Evolutionary conservation across 2,329 filamentous ascomycete genomes (phyloP), one percentile per base, ranked within the genome.

Genomic region (Fusarium sp.): DNA sequence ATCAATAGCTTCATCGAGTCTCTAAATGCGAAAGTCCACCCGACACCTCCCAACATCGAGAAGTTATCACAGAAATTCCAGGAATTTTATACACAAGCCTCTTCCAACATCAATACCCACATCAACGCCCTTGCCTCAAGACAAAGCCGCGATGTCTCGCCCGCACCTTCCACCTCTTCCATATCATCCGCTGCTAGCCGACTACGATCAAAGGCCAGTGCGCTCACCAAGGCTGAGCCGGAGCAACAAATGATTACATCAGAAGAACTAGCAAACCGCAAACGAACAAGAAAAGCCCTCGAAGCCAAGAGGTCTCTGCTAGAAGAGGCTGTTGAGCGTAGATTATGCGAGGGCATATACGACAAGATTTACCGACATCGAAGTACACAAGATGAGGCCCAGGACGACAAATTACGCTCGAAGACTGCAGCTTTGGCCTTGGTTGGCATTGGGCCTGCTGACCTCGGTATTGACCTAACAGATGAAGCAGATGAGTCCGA

Each of bases 341-440:
- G 92, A 69, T 88, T 95, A 14, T 97, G 93, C 77, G 94, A 97
- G 78, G 90, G 91, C 57, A 91, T 95, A 48, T 98, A 98, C 78
- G 87, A 91, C 63, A 91, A 92, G 71, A 93, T 99, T 78, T 99
- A 95, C 87, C 90, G 94, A 49, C 96, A 99, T 80, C 90, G 92
- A 65, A 96, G 88, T 78, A 97, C 95, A 0, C 91, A 98, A 76
- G 96, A 99, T 78, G 95, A 98, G 81, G 95, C 96, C 15, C 89
- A 95, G 77, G 96, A 99, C 78, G 95, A 97, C 76, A 98, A 97
- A 79, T 85, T 99, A 54, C 90, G 96, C 33, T 99, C 96, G 13
- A 96, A 97, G 77, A 98, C 95, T 3, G 95, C 95, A 23, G 94
- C 96, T 2, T 83, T 99, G 46, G 89, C 92, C 5, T 85, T 99